These are phyloP conservation scores for Scopulariopsis brevicaulis DNA, from an alignment of 2,329 filamentous ascomycete genomes.

Conservation along the genomic window DNA sequence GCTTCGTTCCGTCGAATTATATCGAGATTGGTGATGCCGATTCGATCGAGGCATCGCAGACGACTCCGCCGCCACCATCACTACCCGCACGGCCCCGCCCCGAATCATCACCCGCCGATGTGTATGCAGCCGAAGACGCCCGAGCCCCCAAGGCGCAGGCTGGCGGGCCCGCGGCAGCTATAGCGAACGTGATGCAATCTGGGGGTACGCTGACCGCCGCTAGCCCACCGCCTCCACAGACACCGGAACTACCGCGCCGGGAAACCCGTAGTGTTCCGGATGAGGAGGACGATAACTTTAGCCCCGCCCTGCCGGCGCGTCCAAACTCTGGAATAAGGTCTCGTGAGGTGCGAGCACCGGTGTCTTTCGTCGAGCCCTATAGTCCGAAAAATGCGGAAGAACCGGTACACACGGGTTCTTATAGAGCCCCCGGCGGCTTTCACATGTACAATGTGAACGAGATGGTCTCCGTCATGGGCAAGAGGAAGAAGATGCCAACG, in stretches of 20 bases:
- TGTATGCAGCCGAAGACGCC: neutral
- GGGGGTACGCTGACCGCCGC: neutral
- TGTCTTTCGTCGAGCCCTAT: neutral
- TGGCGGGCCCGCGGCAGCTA: conserved; percentile 6
- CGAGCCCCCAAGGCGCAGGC: neutral
- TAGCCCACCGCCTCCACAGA: conserved; percentile 1
- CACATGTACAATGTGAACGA: conserved; percentile 96
- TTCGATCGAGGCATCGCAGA: conserved; percentile 23
- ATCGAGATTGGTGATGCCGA: conserved; percentile 57
- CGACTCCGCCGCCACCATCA: conserved; percentile 20
- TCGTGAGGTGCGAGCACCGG: neutral
- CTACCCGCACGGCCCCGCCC: conserved; percentile 11
- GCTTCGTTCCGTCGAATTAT: conserved; percentile 93
- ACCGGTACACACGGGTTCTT: neutral
- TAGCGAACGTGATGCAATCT: conserved; percentile 2
- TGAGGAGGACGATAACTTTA: conserved; percentile 15
- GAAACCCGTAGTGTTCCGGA: neutral
- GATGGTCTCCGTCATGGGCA: conserved; percentile 94
- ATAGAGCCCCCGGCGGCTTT: conserved; percentile 62
- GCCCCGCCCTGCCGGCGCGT: conserved; percentile 24
- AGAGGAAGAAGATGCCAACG: conserved; percentile 97
- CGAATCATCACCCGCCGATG: conserved; percentile 9
- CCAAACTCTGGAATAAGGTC: neutral
- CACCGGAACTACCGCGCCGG: conserved; percentile 4
- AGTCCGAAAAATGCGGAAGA: neutral